Percentiles rank a stretch among this genome's conserved stretches.
phyloP scores from a whole-genome alignment of 768 basidiomycete genomes.

The Trametes gibbosa region DNA sequence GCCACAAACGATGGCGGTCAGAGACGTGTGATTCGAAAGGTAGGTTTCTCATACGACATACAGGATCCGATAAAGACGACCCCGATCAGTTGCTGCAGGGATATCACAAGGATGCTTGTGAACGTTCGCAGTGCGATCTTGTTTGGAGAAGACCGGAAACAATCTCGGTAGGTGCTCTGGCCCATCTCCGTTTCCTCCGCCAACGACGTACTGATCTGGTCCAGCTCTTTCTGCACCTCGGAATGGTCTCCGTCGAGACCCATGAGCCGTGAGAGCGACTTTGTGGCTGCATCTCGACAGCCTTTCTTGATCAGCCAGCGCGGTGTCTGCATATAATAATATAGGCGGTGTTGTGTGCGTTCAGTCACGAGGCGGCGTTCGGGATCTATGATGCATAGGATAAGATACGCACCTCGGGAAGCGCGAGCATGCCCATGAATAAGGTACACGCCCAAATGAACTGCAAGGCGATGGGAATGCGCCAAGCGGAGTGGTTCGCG shows the following conservation, averaged over 20 bases:
- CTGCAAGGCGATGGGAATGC: constrained; percentile 74
- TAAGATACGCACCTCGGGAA: constrained; percentile 47
- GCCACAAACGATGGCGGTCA: neutral
- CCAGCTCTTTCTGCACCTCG: constrained; percentile 47
- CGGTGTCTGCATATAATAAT: constrained; percentile 46
- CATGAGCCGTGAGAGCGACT: constrained; percentile 60
- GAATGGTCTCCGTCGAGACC: constrained; percentile 47
- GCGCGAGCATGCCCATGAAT: constrained; percentile 62
- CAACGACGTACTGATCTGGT: constrained; percentile 55
- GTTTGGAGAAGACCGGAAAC: constrained; percentile 49
- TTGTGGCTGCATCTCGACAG: constrained; percentile 52
- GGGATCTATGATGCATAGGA: neutral
- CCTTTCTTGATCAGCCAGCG: constrained; percentile 75
- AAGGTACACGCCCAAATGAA: constrained; percentile 77
- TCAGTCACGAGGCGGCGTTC: neutral
- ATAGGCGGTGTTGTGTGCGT: too few relatives aligned
- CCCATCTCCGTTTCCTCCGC: constrained; percentile 60
- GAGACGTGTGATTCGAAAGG: neutral
- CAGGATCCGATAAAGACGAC: constrained; percentile 65
- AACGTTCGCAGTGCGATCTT: constrained; percentile 70
- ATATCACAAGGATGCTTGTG: constrained; percentile 78
- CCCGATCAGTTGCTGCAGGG: constrained; percentile 75
- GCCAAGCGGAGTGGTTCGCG: constrained; percentile 50
- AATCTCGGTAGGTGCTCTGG: constrained; percentile 59
- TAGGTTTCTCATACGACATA: neutral